Conservation (phyloP, 192 early-diverging fungal species). For the Diversispora epigaea region DNA sequence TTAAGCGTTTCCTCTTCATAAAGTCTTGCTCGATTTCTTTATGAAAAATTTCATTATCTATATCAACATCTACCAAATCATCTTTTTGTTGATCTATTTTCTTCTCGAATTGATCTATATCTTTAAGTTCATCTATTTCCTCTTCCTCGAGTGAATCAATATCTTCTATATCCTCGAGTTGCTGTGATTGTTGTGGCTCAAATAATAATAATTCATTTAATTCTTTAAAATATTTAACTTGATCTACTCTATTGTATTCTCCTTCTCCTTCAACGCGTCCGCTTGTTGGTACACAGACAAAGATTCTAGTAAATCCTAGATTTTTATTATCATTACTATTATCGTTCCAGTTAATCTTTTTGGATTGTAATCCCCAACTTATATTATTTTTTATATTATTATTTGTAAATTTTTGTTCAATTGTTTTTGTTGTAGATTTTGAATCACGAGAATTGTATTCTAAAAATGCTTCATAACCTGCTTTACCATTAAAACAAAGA, state of each 20-base stretch:
- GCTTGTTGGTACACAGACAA: neutral
- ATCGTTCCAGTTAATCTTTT: neutral
- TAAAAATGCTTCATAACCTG: constrained; percentile 65
- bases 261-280: neutral
- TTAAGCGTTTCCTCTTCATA: too few species aligned
- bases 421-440: neutral
- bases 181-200: neutral
- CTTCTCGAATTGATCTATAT: too few species aligned
- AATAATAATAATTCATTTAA: neutral
- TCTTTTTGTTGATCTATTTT: too few species aligned
- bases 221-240: neutral
- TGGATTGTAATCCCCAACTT: neutral
- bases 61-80: too few species aligned
- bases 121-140: too few species aligned
- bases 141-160: neutral
- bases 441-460: neutral
- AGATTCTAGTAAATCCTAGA: neutral
- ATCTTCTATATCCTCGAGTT: neutral
- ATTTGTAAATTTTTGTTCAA: too few species aligned
- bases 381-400: neutral
- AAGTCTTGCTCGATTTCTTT: too few species aligned
- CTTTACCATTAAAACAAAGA: constrained; percentile 70
- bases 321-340: neutral
- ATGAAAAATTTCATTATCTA: too few species aligned
- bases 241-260: neutral